A percentile compares a stretch with the other conserved stretches of the same genome.
These are phyloP conservation scores for Dactylis glomerata DNA, from an alignment of 176 grass and related monocot species.

Conservation along the genomic window DNA sequence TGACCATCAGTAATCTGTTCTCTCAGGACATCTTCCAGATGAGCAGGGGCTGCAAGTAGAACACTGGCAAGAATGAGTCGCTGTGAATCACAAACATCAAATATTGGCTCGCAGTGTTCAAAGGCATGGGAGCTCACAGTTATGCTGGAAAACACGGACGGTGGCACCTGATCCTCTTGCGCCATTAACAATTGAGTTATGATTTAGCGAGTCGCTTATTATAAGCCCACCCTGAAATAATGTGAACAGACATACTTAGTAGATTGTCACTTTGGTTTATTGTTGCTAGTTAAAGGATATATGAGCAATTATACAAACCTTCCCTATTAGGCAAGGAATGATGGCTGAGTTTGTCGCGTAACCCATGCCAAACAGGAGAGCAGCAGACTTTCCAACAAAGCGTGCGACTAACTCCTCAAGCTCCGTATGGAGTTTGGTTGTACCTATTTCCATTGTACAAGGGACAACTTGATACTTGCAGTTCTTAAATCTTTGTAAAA, in stretches of 20 bases:
- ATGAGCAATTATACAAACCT: constrained; percentile 41
- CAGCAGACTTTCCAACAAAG: constrained; percentile 76
- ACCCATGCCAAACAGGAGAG: constrained; percentile 83
- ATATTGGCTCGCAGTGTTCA: background rate
- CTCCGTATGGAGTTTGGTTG: constrained; percentile 33
- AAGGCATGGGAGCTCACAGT: constrained; percentile 48
- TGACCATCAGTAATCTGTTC: constrained; percentile 73
- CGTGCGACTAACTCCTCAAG: constrained; percentile 65
- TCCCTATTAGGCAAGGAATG: constrained; percentile 71
- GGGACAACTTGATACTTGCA: constrained; percentile 1
- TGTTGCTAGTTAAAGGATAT: background rate
- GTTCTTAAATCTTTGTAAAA: background rate
- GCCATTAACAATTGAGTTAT: constrained; percentile 88
- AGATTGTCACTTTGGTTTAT: no score
- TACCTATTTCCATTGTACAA: background rate
- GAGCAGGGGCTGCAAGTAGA: constrained; percentile 47
- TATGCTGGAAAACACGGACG: constrained; percentile 80
- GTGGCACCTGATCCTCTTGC: constrained; percentile 73
- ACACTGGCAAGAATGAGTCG: background rate
- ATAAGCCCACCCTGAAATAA: constrained; percentile 66
- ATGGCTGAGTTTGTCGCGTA: constrained; percentile 82
- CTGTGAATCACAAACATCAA: background rate
- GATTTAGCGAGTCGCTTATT: constrained; percentile 82
- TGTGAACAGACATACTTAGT: background rate
- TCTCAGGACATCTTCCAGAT: constrained; percentile 83